Evolutionary conservation across 306 rosid species (phyloP), one percentile per base, ranked within the genome.

Genomic region (Arachis hypogaea): DNA sequence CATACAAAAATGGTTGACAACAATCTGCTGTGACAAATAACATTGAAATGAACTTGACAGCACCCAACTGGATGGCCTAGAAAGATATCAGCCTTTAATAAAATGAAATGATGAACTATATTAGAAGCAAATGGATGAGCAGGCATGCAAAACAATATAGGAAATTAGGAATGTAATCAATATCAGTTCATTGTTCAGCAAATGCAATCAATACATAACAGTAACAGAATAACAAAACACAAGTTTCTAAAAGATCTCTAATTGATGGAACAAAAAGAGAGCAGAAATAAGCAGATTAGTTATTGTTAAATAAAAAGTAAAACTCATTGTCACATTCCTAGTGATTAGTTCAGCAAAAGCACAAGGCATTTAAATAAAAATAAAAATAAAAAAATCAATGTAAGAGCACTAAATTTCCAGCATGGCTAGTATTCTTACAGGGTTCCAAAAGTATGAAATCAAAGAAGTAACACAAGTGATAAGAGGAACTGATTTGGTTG

Each of bases 51-150:
- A 94, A 88, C 84, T 83, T 88, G 66, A 92, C 87, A 69, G 97
- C 97, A 77, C 93, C 90, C 36, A 85, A 66, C 85, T 94, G 97
- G 73, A 91, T 88, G 72, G 76, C 90, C 98, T 94, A 86, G 75
- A 75, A 8, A 57, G 78, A 77, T 47, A 63, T 65, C 42, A 57
- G 33, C 11, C 41, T 12, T 51, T 1, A 52, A 52, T 71, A 46
- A 41, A 72, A 79, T 55, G 73, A 65, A 65, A 62, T 22, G 16
- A 18, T 52, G 11, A 56, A 22, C 38, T 45, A 10, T 33, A 68
- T 42, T 42, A 51, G 49, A 52, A 33, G 71, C 55, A 60, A 66
- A 59, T 73, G 61, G 12, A 12, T 18, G 33, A 76, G 64, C 52
- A 51, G 44, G 68, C 59, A 69, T 9, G 66, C 59, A 61, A 73